phyloP scores from a whole-genome alignment of 108 stramenopile genomes.

The Epithemia pelagica region DNA sequence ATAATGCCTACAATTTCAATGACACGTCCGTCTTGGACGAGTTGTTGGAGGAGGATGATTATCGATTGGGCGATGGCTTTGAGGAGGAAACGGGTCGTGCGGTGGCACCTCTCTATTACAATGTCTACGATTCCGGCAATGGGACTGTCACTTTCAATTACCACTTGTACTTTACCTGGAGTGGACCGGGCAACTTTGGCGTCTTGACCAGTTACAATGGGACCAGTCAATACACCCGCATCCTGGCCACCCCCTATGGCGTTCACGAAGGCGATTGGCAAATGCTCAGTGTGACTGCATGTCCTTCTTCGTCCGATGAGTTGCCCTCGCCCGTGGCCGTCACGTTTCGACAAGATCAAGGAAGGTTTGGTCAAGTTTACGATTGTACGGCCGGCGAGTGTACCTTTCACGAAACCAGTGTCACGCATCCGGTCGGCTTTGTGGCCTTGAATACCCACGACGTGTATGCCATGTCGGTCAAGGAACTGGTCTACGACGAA shows the following conservation, averaged over 20 bases:
- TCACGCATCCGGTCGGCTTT: constrained; percentile 2
- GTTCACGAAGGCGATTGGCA: too few relatives aligned
- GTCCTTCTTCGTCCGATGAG: background rate
- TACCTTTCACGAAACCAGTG: background rate
- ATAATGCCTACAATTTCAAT: background rate
- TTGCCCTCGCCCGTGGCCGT: background rate
- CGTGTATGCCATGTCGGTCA: background rate
- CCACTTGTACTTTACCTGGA: background rate
- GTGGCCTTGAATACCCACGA: background rate
- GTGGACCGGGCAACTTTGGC: constrained; percentile 2
- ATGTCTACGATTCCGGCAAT: constrained; percentile 4
- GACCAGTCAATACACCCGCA: too few relatives aligned
- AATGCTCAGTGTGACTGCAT: too few relatives aligned
- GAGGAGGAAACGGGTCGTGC: background rate
- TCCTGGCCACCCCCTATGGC: too few relatives aligned
- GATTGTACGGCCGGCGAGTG: background rate
- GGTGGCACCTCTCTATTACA: constrained; percentile 1
- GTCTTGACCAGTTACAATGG: background rate
- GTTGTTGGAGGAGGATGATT: background rate
- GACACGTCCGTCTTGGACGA: background rate
- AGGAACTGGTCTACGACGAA: background rate
- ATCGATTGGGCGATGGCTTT: background rate
- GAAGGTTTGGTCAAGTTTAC: background rate
- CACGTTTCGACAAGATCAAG: background rate
- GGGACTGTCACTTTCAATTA: constrained; percentile 2